Evolutionary conservation across 257 asterid genomes (phyloP).

Genomic region (Solanum commersonii): DNA sequence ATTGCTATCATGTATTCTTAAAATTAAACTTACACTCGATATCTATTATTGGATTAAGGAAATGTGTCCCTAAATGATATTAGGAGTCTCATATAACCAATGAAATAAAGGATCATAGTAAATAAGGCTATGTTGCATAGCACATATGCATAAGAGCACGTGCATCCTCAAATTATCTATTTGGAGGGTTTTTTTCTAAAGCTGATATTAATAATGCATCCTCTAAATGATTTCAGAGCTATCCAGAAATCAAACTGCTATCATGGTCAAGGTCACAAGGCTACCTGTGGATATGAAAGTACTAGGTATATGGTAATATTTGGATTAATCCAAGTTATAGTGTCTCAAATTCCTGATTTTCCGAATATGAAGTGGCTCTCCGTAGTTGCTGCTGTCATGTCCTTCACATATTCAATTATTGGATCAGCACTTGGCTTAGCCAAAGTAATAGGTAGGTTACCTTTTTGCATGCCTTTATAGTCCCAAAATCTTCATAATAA

Average conservation of each 20-base stretch:
- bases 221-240: constrained; percentile 41
- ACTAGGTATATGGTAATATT: constrained; percentile 44
- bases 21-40: background rate
- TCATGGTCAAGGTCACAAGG: constrained; percentile 61
- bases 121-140: background rate
- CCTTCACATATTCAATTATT: constrained; percentile 53
- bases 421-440: constrained; percentile 73
- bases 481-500: background rate
- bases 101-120: background rate
- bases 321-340: constrained; percentile 45
- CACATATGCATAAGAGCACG: background rate
- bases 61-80: background rate
- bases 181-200: background rate
- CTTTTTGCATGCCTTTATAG: background rate
- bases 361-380: constrained; percentile 75
- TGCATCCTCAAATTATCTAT: background rate
- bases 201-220: background rate
- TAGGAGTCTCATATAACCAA: background rate
- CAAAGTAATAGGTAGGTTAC: constrained; percentile 40
- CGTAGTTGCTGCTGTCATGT: constrained; percentile 63
- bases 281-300: constrained; percentile 38
- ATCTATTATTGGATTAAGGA: background rate
- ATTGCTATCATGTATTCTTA: background rate
- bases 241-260: constrained; percentile 69
- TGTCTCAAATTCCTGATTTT: constrained; percentile 76